Base-by-base conservation (phyloP, 179 eudicot genomes). In the Sideroxylon spinosum region DNA sequence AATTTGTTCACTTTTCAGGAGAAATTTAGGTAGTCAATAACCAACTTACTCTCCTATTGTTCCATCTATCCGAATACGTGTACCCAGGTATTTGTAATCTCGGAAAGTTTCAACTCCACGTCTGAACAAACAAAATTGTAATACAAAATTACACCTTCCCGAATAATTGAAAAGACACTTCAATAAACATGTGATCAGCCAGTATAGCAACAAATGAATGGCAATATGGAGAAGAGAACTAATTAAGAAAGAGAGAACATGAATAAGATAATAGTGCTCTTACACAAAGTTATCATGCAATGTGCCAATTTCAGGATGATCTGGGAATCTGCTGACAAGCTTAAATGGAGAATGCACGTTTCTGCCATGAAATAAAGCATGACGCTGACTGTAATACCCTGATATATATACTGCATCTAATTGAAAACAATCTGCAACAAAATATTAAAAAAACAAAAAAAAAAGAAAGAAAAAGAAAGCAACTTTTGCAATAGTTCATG, bases 251-350 rank as follows among this genome's bases (percentile, higher is more conserved):
- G 23, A 32, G 62, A 16, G 59, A 9, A 20, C 59, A 22, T 26
- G 17, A 72, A n/a, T 19, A 61, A 75, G 64, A 80, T 32, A 79
- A 73, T 81, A 60, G 55, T 86, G 76, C 78, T 66, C 98, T 89
- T 87, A 95, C 99, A 90, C 90, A 78, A 95, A 95, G 73, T 88
- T 91, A 57, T 95, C 99, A 84, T 95, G 99, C 88, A 95, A 84
- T 59, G 99, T 92, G 56, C 82, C 90, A 81, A 95, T 94, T 81
- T 88, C 93, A 78, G 98, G 97, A 85, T 95, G 98, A 71, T 92
- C 84, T 5, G 94, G 91, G 71, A 86, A 93, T 84, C 93, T 86
- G 76, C 49, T 79, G 60, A 90, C 88, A 74, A 95, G 96, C 82
- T 87, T 82, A 87, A 95, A 76, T 1, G 99, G 98, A 19, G 97